Conservation (phyloP, 345 rosid genomes). For the Rhodamnia argentea region DNA sequence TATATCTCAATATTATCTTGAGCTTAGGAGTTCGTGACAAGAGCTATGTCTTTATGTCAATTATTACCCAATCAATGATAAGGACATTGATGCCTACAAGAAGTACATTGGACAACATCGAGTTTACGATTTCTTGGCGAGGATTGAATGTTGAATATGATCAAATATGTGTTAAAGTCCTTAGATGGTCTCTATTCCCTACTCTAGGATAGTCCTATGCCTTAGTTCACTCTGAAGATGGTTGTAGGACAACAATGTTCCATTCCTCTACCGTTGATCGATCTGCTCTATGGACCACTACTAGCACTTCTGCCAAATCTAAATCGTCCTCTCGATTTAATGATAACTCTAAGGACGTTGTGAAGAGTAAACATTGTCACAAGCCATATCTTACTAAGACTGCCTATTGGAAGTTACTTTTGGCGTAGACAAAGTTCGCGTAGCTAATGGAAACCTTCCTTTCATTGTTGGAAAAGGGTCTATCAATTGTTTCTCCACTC, state of each 20-base stretch:
- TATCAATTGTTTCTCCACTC: no score
- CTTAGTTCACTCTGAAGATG: neutral
- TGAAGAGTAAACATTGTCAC: neutral
- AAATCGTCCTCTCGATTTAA: neutral
- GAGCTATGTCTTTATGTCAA: neutral
- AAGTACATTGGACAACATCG: neutral
- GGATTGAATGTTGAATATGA: neutral
- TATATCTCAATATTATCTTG: neutral
- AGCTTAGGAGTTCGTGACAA: neutral
- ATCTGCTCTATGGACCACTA: neutral
- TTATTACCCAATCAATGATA: neutral
- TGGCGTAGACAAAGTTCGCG: no score
- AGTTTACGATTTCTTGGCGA: neutral
- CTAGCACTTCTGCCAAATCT: neutral
- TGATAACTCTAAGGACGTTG: neutral
- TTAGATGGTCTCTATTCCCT: neutral
- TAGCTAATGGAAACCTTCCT: no score
- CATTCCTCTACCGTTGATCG: neutral
- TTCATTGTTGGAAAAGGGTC: no score
- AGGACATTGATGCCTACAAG: neutral
- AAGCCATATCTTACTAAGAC: neutral
- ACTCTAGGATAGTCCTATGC: neutral
- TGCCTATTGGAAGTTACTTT: neutral
- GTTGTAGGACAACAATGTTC: neutral
- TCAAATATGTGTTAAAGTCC: neutral